A percentile compares a stretch with the other conserved stretches of the same genome.
phyloP scores from a whole-genome alignment of 257 asterid genomes.

The Orobanche coerulescens region DNA sequence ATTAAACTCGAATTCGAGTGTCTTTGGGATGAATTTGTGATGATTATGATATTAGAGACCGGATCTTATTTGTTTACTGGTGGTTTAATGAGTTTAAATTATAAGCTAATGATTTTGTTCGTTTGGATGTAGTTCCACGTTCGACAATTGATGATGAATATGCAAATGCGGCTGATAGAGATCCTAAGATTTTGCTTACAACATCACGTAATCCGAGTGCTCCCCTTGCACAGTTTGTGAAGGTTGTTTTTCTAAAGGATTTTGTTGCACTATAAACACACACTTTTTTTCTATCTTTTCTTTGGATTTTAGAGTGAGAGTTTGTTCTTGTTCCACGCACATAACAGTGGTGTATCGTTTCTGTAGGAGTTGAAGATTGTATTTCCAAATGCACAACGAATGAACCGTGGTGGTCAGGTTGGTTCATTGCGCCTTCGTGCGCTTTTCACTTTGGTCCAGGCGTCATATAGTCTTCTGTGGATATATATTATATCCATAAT shows the following conservation, averaged over 20 bases:
- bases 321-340: background rate
- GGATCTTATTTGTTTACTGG: no score
- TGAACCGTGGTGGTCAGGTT: slow-evolving; percentile 99
- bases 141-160: slow-evolving; percentile 93
- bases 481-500: no score
- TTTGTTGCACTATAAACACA: background rate
- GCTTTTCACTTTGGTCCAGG: no score
- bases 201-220: slow-evolving; percentile 92
- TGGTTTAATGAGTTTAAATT: background rate
- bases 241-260: slow-evolving; percentile 39
- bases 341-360: background rate
- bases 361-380: slow-evolving; percentile 75
- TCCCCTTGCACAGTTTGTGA: slow-evolving; percentile 90
- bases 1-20: no score
- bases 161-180: slow-evolving; percentile 63
- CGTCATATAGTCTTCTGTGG: no score
- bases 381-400: slow-evolving; percentile 79
- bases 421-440: slow-evolving; percentile 23
- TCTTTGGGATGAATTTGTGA: no score
- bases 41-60: no score
- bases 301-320: background rate
- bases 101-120: background rate
- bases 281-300: background rate
- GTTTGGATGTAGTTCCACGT: slow-evolving; percentile 49
- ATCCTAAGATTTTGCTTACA: slow-evolving; percentile 85